These are phyloP conservation scores for Pyrrhoderma lamaoense DNA, from an alignment of 1,284 basidiomycete genomes.

Conservation along the genomic window DNA sequence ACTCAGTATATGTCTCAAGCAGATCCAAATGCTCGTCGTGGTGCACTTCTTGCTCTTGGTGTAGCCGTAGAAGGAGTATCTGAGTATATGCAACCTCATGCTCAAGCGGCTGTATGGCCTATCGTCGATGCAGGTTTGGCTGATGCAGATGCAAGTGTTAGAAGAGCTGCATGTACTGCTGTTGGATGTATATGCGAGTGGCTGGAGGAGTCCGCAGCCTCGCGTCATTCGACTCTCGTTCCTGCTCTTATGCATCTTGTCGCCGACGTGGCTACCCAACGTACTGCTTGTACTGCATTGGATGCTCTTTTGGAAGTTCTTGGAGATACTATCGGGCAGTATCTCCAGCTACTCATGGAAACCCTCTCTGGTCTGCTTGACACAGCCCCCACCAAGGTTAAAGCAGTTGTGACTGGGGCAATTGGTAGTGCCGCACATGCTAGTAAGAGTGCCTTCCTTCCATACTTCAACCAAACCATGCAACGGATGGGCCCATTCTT, in stretches of 20 bases:
- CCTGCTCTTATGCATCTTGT: conserved; percentile 91
- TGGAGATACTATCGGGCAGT: conserved; percentile 80
- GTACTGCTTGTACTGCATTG: conserved; percentile 90
- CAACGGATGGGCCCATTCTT: conserved; percentile 83
- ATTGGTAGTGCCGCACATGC: conserved; percentile 98
- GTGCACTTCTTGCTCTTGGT: conserved; percentile 94
- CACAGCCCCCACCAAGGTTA: conserved; percentile 79
- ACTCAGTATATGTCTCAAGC: conserved; percentile 76
- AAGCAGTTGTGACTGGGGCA: conserved; percentile 95
- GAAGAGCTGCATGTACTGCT: conserved; percentile 92
- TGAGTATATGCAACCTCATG: conserved; percentile 91
- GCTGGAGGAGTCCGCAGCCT: conserved; percentile 90
- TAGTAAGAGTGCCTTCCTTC: conserved; percentile 87
- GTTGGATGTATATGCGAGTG: conserved; percentile 97
- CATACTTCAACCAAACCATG: conserved; percentile 95
- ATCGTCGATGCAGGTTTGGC: conserved; percentile 86
- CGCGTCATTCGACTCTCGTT: conserved; percentile 79
- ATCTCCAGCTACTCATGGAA: conserved; percentile 94
- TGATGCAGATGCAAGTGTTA: conserved; percentile 79
- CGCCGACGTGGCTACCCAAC: conserved; percentile 83
- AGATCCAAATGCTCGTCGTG: conserved; percentile 77
- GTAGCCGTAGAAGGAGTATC: conserved; percentile 97
- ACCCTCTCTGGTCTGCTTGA: conserved; percentile 86
- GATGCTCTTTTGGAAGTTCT: conserved; percentile 96
- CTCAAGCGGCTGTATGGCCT: conserved; percentile 74